A percentile compares a stretch with the other conserved stretches of the same genome.
Evolutionary conservation across 2,329 filamentous ascomycete species (phyloP).

Genomic region (Pseudocercospora musae): DNA sequence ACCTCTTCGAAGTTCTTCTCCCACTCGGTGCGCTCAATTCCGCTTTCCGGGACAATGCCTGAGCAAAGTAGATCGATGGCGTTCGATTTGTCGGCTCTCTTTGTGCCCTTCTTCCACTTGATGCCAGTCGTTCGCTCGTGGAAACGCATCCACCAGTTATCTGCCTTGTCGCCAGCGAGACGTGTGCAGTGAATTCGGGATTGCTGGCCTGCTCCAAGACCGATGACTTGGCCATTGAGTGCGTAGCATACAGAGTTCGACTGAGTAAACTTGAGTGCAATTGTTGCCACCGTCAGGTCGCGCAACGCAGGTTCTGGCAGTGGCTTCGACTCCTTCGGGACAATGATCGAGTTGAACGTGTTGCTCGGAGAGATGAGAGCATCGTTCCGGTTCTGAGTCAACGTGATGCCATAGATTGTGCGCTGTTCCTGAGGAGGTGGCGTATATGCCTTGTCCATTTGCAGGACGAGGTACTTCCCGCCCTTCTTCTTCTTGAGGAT

Average conservation of each 20-base stretch:
- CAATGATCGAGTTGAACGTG: slow-evolving; percentile 82
- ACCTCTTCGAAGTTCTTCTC: slow-evolving; percentile 89
- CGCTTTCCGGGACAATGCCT: slow-evolving; percentile 78
- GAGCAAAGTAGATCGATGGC: slow-evolving; percentile 94
- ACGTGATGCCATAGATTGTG: slow-evolving; percentile 83
- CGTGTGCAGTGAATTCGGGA: slow-evolving; percentile 98
- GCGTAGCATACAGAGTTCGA: slow-evolving; percentile 99
- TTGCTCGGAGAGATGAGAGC: slow-evolving; percentile 73
- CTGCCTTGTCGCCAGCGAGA: slow-evolving; percentile 93
- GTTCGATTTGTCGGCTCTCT: slow-evolving; percentile 96
- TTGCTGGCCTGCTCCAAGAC: slow-evolving; percentile 93
- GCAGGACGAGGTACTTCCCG: slow-evolving; percentile 90
- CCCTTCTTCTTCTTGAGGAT: slow-evolving; percentile 98
- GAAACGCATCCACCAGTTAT: slow-evolving; percentile 99
- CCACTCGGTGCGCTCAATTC: slow-evolving; percentile 80
- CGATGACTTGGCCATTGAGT: slow-evolving; percentile 86
- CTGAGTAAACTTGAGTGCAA: slow-evolving; percentile 97
- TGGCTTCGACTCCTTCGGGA: slow-evolving; percentile 70
- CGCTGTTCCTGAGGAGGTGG: slow-evolving; percentile 73
- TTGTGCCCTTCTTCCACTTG: slow-evolving; percentile 96
- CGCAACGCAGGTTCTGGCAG: slow-evolving; percentile 79
- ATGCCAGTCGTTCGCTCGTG: slow-evolving; percentile 82
- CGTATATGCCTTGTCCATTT: slow-evolving; percentile 86
- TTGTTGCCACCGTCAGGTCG: slow-evolving; percentile 91
- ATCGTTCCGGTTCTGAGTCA: slow-evolving; percentile 91